Evolutionary conservation across 2,329 filamentous ascomycete genomes (phyloP).

Genomic region (Lachnellula arida): DNA sequence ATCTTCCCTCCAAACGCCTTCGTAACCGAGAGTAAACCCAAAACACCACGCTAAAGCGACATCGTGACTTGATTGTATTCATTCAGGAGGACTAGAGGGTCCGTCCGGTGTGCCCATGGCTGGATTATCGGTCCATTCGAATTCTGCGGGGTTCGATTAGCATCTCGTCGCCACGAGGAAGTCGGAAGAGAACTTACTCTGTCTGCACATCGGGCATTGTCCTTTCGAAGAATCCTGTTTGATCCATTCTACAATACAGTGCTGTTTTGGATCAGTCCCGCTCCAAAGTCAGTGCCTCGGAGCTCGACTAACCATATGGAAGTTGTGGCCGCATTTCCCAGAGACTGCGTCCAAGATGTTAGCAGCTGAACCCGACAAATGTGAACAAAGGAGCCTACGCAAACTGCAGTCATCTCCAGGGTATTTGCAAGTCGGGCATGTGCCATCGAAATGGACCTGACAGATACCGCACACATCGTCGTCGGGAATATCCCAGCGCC

Average conservation of each 20-base stretch:
- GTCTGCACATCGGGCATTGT: constrained; percentile 96
- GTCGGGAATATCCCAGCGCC: constrained; percentile 96
- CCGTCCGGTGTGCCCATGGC: neutral
- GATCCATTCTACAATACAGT: constrained; percentile 95
- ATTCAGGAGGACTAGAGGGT: neutral
- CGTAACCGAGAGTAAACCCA: neutral
- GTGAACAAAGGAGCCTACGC: constrained; percentile 49
- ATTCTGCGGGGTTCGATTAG: constrained; percentile 36
- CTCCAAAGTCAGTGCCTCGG: neutral
- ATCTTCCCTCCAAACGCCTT: neutral
- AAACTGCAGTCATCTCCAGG: constrained; percentile 94
- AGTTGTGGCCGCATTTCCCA: constrained; percentile 94
- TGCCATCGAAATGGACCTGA: constrained; percentile 95
- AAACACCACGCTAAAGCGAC: neutral
- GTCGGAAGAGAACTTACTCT: constrained; percentile 56
- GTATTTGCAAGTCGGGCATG: constrained; percentile 96
- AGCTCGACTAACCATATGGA: constrained; percentile 72
- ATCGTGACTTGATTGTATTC: neutral
- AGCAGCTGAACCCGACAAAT: constrained; percentile 2
- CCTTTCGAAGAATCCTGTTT: constrained; percentile 90
- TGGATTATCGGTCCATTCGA: constrained; percentile 41
- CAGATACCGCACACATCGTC: constrained; percentile 99
- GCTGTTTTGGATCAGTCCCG: constrained; percentile 45
- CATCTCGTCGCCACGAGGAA: neutral
- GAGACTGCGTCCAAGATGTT: constrained; percentile 56